Percentiles rank a stretch among this genome's conserved stretches.
phyloP scores from a whole-genome alignment of 2,329 filamentous ascomycete species.

The Myriosclerotinia duriaeana region DNA sequence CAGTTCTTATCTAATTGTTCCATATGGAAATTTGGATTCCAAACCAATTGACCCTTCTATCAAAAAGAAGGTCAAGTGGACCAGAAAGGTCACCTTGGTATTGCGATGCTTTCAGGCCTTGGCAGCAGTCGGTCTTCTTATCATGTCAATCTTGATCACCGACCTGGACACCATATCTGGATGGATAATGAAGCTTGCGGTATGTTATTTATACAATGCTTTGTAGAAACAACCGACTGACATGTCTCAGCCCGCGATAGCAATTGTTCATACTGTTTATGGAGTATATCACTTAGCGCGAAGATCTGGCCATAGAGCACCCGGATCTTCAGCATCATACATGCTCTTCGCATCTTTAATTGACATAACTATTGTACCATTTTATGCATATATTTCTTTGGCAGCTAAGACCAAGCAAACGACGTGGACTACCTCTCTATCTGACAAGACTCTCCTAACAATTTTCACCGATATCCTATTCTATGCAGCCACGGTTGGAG shows the following conservation, averaged over 20 bases:
- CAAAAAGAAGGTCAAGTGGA: conserved; percentile 69
- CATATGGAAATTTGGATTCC: conserved; percentile 59
- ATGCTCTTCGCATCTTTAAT: conserved; percentile 77
- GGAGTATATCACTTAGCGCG: conserved; percentile 77
- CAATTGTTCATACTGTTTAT: conserved; percentile 70
- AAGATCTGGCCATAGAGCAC: conserved; percentile 67
- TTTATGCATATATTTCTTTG: conserved; percentile 57
- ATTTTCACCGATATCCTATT: conserved; percentile 67
- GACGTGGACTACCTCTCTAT: conserved; percentile 68
- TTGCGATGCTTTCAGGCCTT: conserved; percentile 67
- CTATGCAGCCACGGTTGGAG: conserved; percentile 63
- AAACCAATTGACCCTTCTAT: conserved; percentile 67
- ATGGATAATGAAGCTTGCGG: conserved; percentile 76
- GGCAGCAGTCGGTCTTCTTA: conserved; percentile 68
- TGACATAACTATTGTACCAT: conserved; percentile 58
- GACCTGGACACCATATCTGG: conserved; percentile 62
- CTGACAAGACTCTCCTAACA: conserved; percentile 52
- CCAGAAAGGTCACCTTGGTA: conserved; percentile 66
- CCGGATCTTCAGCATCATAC: conserved; percentile 82
- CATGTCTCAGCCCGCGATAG: conserved; percentile 67
- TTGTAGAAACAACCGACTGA: conserved; percentile 29
- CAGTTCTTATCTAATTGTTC: conserved; percentile 60
- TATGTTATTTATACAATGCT: conserved; percentile 47
- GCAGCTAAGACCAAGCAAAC: conserved; percentile 44
- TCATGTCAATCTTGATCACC: conserved; percentile 74